Evolutionary conservation across 225 moss, liverwort and hornwort species (phyloP).

Genomic region (Thuidium tamariscinum): DNA sequence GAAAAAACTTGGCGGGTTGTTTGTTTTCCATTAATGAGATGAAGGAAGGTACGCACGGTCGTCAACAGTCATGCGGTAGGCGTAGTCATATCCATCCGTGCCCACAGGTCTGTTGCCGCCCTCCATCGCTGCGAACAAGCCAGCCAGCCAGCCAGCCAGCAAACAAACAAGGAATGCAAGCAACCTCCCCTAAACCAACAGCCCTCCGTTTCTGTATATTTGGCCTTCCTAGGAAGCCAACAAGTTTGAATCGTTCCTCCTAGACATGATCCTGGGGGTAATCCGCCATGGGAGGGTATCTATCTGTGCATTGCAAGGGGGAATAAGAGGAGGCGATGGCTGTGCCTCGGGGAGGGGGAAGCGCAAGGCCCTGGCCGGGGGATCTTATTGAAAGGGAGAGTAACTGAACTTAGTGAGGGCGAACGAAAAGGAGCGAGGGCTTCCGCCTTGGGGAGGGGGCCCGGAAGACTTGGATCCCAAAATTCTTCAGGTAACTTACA

Average conservation of each 20-base stretch:
- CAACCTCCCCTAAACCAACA: too few relatives aligned
- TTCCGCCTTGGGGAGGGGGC: neutral
- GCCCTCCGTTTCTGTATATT: neutral
- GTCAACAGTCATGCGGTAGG: slow-evolving; percentile 87
- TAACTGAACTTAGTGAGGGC: neutral
- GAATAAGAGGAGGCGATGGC: neutral
- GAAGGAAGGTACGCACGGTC: slow-evolving; percentile 39
- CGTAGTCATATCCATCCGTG: slow-evolving; percentile 88
- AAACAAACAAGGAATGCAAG: neutral
- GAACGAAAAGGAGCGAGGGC: neutral
- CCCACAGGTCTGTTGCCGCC: slow-evolving; percentile 51
- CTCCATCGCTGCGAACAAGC: neutral
- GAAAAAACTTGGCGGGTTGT: neutral
- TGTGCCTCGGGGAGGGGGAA: neutral
- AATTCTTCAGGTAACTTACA: neutral
- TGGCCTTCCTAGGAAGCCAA: neutral
- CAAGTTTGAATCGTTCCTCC: neutral
- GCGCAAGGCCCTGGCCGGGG: neutral
- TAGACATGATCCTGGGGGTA: neutral
- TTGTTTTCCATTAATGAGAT: neutral
- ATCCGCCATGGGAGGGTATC: neutral
- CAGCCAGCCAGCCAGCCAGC: neutral
- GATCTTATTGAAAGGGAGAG: neutral
- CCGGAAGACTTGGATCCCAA: neutral
- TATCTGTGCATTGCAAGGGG: neutral